Conservation (phyloP, 345 rosid genomes). For the Arabidopsis suecica region DNA sequence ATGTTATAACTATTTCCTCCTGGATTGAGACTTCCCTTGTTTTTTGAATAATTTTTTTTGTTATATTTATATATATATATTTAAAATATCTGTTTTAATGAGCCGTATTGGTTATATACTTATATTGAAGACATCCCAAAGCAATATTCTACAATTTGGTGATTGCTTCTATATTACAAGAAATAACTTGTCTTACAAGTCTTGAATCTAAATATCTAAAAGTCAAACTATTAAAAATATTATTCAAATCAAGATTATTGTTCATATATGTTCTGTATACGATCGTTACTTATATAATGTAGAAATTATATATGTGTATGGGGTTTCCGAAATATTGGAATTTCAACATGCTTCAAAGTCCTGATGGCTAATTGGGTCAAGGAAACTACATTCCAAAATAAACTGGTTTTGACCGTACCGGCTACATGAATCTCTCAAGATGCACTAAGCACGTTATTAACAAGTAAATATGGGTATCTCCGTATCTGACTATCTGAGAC, state of each 20-base stretch:
- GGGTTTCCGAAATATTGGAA: not conserved
- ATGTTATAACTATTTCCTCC: slow-evolving; percentile 18
- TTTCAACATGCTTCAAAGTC: not conserved
- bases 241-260: not conserved
- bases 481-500: too few species aligned
- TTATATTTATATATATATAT: not conserved
- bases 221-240: not conserved
- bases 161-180: not conserved
- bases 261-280: not conserved
- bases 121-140: too few species aligned
- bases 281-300: not conserved
- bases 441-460: not conserved
- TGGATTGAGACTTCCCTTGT: not conserved
- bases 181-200: slow-evolving; percentile 7
- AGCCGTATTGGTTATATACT: not conserved
- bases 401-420: not conserved
- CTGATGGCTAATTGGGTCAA: not conserved
- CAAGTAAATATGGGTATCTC: not conserved
- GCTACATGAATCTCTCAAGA: not conserved
- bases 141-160: slow-evolving; percentile 1
- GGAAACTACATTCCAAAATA: not conserved
- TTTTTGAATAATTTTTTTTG: not conserved
- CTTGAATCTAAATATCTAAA: not conserved
- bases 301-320: not conserved
- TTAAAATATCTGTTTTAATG: not conserved